phyloP scores from a whole-genome alignment of 1,284 basidiomycete genomes.

The Tilletia caries region DNA sequence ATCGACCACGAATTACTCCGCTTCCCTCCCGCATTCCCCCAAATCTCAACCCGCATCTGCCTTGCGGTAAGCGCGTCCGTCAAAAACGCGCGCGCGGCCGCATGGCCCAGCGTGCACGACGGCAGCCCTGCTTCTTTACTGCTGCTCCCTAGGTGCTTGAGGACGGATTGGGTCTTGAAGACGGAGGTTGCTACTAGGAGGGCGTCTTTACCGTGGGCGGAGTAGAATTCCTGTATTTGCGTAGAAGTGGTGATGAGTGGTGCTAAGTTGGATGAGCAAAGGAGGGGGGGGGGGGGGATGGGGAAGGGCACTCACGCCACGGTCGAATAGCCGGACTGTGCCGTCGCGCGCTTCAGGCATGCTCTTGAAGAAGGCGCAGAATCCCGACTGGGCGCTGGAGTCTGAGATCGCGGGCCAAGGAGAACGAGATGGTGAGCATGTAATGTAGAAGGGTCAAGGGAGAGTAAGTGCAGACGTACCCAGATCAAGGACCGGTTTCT shows the following conservation, averaged over 20 bases:
- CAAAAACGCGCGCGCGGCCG: constrained; percentile 79
- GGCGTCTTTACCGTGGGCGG: constrained; percentile 83
- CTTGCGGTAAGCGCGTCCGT: constrained; percentile 83
- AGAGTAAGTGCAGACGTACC: constrained; percentile 23
- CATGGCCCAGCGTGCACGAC: constrained; percentile 71
- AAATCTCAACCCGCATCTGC: constrained; percentile 90
- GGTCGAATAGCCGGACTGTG: constrained; percentile 50
- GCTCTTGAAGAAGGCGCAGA: constrained; percentile 38
- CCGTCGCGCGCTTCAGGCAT: constrained; percentile 33
- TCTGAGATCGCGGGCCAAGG: constrained; percentile 17
- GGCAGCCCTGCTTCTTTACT: constrained; percentile 39
- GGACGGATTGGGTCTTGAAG: constrained; percentile 52
- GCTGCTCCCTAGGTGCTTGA: constrained; percentile 43
- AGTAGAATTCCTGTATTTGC: constrained; percentile 78
- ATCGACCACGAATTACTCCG: constrained; percentile 66
- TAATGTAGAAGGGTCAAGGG: no score
- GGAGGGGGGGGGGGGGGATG: neutral
- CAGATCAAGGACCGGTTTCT: constrained; percentile 40
- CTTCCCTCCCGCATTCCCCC: constrained; percentile 57
- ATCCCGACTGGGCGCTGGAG: constrained; percentile 37
- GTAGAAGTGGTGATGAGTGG: no score
- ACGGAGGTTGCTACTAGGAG: constrained; percentile 79
- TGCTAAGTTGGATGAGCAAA: no score
- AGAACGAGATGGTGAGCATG: neutral
- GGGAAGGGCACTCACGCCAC: constrained; percentile 20